Evolutionary conservation across 1,139 yeast genomes (phyloP), one percentile per base, ranked within the genome.

Genomic region (Groenewaldozyma sp.): DNA sequence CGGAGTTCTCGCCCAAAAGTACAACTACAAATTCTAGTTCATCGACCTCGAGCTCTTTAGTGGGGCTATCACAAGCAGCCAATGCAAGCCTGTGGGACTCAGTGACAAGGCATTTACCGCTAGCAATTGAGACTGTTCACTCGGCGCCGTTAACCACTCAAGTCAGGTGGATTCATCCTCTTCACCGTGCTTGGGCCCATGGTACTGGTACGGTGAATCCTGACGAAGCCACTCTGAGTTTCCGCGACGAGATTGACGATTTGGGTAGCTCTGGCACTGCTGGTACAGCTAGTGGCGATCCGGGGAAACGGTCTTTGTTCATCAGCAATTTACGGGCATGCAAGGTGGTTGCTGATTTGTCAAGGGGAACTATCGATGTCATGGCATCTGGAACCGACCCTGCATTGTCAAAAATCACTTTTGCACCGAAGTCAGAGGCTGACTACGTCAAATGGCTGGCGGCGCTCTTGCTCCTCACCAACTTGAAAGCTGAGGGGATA

Each of bases 391-490:
- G 51, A 1, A n/a, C n/a, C n/a, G 46, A 47, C 13, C 34, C 45
- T 21, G 44, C 43, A 4, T 43, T 45, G 24, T 37, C 48, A 16
- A 37, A 51, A 31, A 34, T 50, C 17, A 42, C 51, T 14, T 38
- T 52, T 13, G 39, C 51, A 10, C 50, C 54, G 2, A 42, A 45
- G 4, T 42, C 51, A 3, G 54, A 52, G 31, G 27, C 37, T 16
- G 55, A 51, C 31, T 52, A 49, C 34, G 40, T 47, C 34, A 43
- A 36, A 16, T 51, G 54, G 54, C 40, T 50, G 3, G 51, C 51
- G 7, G 42, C 45, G 6, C 32, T 52, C 32, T 37, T 52, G 3
- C 34, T 54, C 28, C 51, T 49, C 43, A 50, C 58, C 16, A 50
- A 51, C 37, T 42, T 54, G 32, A 50, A 50, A 28, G 46, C 56